A percentile compares a stretch with the other conserved stretches of the same genome.
Evolutionary conservation across 805 yeast species (phyloP).

Genomic region (Cyberlindnera maritima): DNA sequence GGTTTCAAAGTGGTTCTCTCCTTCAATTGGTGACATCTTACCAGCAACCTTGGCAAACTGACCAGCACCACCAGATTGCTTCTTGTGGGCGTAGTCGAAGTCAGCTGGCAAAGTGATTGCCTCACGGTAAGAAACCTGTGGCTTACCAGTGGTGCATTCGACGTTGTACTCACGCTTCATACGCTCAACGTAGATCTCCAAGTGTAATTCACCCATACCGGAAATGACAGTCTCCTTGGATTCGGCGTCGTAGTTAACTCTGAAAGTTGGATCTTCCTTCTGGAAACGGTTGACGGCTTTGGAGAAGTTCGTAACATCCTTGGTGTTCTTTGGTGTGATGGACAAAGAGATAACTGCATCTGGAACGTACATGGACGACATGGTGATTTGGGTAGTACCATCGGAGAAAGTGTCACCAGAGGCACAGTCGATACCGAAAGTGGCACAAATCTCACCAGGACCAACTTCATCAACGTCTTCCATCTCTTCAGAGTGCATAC

Average conservation of each 20-base stretch:
- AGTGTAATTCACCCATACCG: constrained; percentile 98
- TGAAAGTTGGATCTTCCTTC: constrained; percentile 97
- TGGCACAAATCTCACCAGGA: constrained; percentile 99
- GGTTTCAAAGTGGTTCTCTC: constrained; percentile 74
- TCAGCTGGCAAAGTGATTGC: constrained; percentile 69
- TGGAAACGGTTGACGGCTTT: constrained; percentile 97
- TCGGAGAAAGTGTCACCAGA: constrained; percentile 98
- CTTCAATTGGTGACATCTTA: constrained; percentile 59
- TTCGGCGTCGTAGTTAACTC: constrained; percentile 86
- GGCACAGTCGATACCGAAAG: constrained; percentile 98
- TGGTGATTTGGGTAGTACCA: constrained; percentile 74
- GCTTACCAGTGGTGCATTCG: constrained; percentile 93
- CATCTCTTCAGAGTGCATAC: constrained; percentile 99
- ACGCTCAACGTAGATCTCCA: constrained; percentile 97
- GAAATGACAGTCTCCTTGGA: constrained; percentile 92
- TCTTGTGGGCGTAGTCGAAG: constrained; percentile 94
- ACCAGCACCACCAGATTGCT: constrained; percentile 99
- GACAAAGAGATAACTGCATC: constrained; percentile 97
- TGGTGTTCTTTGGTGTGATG: constrained; percentile 73
- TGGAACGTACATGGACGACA: constrained; percentile 98
- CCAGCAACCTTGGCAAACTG: constrained; percentile 98
- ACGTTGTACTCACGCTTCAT: constrained; percentile 97
- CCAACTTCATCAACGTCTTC: constrained; percentile 95
- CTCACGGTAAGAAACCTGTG: constrained; percentile 98
- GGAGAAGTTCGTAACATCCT: constrained; percentile 86